Conservation (phyloP, 2,329 filamentous ascomycete species). For the Ascochyta viciae-villosae region DNA sequence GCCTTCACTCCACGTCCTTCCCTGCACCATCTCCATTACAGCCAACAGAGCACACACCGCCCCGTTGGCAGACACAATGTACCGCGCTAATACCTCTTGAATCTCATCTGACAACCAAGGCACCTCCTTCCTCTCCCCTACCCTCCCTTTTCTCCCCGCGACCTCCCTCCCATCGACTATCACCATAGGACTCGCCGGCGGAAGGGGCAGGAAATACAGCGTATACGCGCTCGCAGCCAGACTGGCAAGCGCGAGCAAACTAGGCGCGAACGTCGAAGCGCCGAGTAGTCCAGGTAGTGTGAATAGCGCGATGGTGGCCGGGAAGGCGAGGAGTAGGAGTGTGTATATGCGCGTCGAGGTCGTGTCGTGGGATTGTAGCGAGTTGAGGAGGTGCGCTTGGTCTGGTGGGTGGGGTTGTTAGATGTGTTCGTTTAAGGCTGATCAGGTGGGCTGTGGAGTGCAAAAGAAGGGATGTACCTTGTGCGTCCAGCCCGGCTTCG, state of each 20-base stretch:
- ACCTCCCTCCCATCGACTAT: neutral
- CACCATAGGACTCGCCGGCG: slow-evolving; percentile 31
- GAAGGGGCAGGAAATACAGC: slow-evolving; percentile 63
- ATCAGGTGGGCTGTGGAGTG: neutral
- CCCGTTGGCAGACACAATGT: slow-evolving; percentile 67
- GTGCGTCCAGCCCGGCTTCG: slow-evolving; percentile 74
- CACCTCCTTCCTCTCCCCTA: slow-evolving; percentile 26
- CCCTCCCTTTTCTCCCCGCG: slow-evolving; percentile 16
- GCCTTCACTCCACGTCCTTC: slow-evolving; percentile 33
- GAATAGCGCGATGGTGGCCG: slow-evolving; percentile 62
- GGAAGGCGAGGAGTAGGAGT: slow-evolving; percentile 64
- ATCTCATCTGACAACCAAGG: slow-evolving; percentile 31
- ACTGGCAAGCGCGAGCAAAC: slow-evolving; percentile 67
- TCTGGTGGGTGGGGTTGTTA: slow-evolving; percentile 27
- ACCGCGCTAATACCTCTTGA: slow-evolving; percentile 61
- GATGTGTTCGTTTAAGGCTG: neutral
- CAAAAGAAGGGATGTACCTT: slow-evolving; percentile 59
- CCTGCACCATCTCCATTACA: slow-evolving; percentile 43
- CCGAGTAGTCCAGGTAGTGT: slow-evolving; percentile 61
- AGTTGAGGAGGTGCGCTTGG: slow-evolving; percentile 35
- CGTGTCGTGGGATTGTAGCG: slow-evolving; percentile 48
- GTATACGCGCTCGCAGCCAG: slow-evolving; percentile 69
- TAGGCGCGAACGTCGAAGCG: slow-evolving; percentile 51
- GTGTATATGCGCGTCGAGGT: slow-evolving; percentile 58
- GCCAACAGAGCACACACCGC: slow-evolving; percentile 62